Base-by-base conservation (phyloP, 257 asterid species). In the Cinchona pubescens region DNA sequence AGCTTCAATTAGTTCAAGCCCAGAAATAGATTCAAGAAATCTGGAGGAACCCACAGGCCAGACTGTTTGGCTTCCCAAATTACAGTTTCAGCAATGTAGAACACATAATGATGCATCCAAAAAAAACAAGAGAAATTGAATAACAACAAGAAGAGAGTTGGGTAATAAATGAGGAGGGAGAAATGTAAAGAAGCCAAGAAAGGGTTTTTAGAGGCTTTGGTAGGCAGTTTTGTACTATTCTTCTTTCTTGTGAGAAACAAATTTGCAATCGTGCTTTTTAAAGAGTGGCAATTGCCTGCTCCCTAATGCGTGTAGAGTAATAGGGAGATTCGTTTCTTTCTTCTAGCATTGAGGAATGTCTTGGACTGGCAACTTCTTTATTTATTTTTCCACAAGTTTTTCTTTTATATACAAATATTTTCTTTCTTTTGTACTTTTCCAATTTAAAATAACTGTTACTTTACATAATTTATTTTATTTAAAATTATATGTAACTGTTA, bases 291-390 rank as follows among this genome's bases (percentile, higher is more conserved):
- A 59, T 61, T 55, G 15, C 18, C 30, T 53, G 60, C 60, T 29
- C 60, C 10, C 11, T 49, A 49, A 5, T 51, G 21, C 25, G n/a
- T n/a, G n/a, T n/a, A n/a, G n/a, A n/a, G n/a, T 63, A 43, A 64
- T 14, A 13, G 55, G 46, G 49, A 64, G 69, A 84, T 84, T 78
- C 83, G 78, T 75, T 81, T 56, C 83, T 78, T 81, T 56, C 82
- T 72, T 78, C 78, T 12, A 40, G 62, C 48, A 9, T 25, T 27
- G 40, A 63, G 74, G 72, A 73, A 72, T 75, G 48, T 48, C 56
- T 67, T 25, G 8, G 46, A 34, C 73, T 62, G 23, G 43, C 45
- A 71, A 5, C 70, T 70, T 34, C 23, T 7, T 45, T 70, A 5
- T 35, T 29, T 35, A 21, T 34, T 32, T 48, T 2, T 65, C 60